These are phyloP conservation scores for Puccinia coronata DNA, from an alignment of 1,284 basidiomycete species.

Conservation along the genomic window DNA sequence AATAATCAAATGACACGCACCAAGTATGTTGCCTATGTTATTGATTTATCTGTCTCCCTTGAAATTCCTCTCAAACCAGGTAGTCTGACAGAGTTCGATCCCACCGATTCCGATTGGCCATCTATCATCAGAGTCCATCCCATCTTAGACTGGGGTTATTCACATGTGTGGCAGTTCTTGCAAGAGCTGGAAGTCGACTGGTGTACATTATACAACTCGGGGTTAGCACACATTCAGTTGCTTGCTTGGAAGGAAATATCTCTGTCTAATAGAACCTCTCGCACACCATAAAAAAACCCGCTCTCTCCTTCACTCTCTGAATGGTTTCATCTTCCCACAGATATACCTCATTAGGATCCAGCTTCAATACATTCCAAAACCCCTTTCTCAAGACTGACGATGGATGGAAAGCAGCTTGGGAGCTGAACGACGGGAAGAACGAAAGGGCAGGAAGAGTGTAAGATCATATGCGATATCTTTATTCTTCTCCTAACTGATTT, in stretches of 20 bases:
- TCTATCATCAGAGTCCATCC: slow-evolving; percentile 87
- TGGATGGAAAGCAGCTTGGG: slow-evolving; percentile 71
- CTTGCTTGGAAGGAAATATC: not conserved
- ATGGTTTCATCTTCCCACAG: too few relatives aligned
- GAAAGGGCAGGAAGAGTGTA: slow-evolving; percentile 67
- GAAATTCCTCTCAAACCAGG: slow-evolving; percentile 49
- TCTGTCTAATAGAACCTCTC: not conserved
- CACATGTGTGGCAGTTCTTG: slow-evolving; percentile 85
- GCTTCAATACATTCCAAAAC: slow-evolving; percentile 89
- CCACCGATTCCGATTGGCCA: slow-evolving; percentile 87
- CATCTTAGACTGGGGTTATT: slow-evolving; percentile 91
- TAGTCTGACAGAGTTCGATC: slow-evolving; percentile 70
- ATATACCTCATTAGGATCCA: slow-evolving; percentile 93
- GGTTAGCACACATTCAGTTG: slow-evolving; percentile 63
- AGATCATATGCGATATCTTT: slow-evolving; percentile 22
- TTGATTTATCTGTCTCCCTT: not conserved
- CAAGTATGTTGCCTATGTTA: slow-evolving; percentile 27
- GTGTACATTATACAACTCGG: slow-evolving; percentile 85
- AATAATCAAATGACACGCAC: not conserved
- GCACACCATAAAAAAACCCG: too few relatives aligned
- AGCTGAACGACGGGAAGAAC: slow-evolving; percentile 71
- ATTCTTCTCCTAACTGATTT: not conserved
- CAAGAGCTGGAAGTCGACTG: slow-evolving; percentile 75
- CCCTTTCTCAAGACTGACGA: slow-evolving; percentile 61
- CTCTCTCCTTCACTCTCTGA: too few relatives aligned